Evolutionary conservation across 1,284 basidiomycete genomes (phyloP).

Genomic region (Testicularia cyperi): DNA sequence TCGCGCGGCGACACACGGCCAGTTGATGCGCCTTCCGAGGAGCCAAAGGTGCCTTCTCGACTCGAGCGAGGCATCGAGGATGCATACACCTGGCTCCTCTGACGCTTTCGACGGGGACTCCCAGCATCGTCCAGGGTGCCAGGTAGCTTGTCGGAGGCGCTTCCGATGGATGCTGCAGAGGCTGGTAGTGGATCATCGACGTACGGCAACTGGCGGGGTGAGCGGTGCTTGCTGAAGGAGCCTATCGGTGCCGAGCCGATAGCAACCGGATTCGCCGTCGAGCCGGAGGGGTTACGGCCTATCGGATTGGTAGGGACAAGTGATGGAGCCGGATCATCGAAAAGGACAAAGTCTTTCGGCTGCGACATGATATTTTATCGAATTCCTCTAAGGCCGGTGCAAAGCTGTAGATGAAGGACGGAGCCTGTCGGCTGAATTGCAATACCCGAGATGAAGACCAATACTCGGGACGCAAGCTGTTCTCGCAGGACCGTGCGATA

Average conservation of each 20-base stretch:
- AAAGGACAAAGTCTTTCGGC: conserved; percentile 46
- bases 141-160: not conserved
- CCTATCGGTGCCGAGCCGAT: not conserved
- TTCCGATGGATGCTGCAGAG: too few species aligned
- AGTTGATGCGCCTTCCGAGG: conserved; percentile 8
- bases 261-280: not conserved
- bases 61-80: conserved; percentile 12
- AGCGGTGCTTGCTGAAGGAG: conserved; percentile 34
- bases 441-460: too few species aligned
- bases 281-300: too few species aligned
- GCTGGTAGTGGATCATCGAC: conserved; percentile 23
- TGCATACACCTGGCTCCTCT: conserved; percentile 26
- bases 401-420: too few species aligned
- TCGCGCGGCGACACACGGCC: conserved; percentile 12
- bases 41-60: conserved; percentile 9
- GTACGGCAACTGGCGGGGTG: conserved; percentile 30
- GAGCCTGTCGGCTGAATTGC: too few species aligned
- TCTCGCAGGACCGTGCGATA: too few species aligned
- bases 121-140: conserved; percentile 12
- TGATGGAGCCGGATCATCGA: conserved; percentile 33
- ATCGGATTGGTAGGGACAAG: too few species aligned
- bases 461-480: too few species aligned
- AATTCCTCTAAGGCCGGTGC: too few species aligned
- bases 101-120: conserved; percentile 36
- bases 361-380: conserved; percentile 19